Evolutionary conservation across 163 green algal genomes (phyloP), one percentile per base, ranked within the genome.

Genomic region (Chloroidium sp.): DNA sequence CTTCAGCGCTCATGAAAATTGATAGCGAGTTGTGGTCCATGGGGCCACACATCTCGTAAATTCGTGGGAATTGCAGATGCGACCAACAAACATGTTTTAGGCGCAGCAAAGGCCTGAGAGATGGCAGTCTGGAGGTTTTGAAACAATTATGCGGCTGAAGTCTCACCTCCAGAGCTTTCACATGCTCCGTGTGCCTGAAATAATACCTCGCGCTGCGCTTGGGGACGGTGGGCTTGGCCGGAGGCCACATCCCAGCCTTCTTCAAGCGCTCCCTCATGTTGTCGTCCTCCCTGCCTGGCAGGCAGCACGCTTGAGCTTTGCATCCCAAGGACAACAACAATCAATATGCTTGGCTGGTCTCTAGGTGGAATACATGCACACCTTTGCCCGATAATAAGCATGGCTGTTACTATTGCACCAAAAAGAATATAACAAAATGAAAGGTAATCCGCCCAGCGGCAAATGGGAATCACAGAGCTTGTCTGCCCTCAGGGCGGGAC

Each of bases 191-290:
- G 60, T 84, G 80, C 59, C 78, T 36, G 64, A 84, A 84, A 76
- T 81, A 84, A 67, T 78, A 84, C 2, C 60, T 62, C 1, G 60
- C n/a, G 57, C 10, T 3, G 58, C 58, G 64, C 0, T 2, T 61
- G 12, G 59, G 77, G n/a, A 85, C 77, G 61, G 13, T 3, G 4
- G 81, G 81, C 69, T 62, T 13, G 36, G 82, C 13, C 62, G 81
- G 77, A 4, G 81, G 81, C 62, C 79, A 82, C 74, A 77, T 77
- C 14, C 62, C 77, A 2, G 68, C 57, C 58, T 57, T 59, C 62
- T 77, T 59, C 62, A 85, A 74, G 2, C 81, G 62, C 3, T 62
- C 12, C 12, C 78, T 57, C 81, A 85, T 85, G 78, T 85, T 85
- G 81, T 85, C 78, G 69, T 85, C 81, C 62, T 85, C 81, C 59